Base-by-base conservation (phyloP, 2,329 filamentous ascomycete genomes). In the Knoxdaviesia capensis region DNA sequence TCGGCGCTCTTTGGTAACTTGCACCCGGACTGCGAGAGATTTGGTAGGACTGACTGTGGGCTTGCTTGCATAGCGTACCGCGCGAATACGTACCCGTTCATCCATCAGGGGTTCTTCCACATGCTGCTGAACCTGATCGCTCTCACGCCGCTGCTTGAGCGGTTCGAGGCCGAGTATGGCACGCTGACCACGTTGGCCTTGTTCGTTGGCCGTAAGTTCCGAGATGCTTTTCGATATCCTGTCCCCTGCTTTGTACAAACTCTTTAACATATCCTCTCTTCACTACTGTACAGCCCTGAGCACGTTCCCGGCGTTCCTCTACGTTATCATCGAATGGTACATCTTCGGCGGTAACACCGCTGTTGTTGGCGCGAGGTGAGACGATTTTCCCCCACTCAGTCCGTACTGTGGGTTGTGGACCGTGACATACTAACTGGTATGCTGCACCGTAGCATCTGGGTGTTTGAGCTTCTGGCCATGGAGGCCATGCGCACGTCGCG, bases 151-250 rank as follows among this genome's bases (percentile, higher is more conserved):
- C 65, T 98, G 41, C 63, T 98, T 57, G 88, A 94, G 60, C 74
- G 87, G 46, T 98, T 96, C 59, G 90, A 98, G 63, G 72, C 74
- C 47, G 88, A 94, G 57, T 77, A 92, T 58, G 90, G 90, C 41
- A 96, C 88, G 6, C 65, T 96, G 53, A 84, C 84, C 30, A 80
- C 85, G n/a, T 57, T 93, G 48, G 74, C 83, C 34, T 66, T 96
- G 41, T 94, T 96, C 58, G 74, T 90, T 53, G 90, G 90, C 44
- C 87, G 86, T 93, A 67, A 65, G 86, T 43, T 5, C 7, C 31
- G 37, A 5, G 37, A 5, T 34, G 5, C 11, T 20, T 34, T 35
- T 35, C 36, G n/a, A 37, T 38, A 38, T 8, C 29, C 28, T 4
- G 20, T 10, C 34, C 20, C 7, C 6, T 5, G 6, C 30, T 28